Conservation (phyloP, 1,284 basidiomycete genomes). For the Cryptococcus wingfieldii region DNA sequence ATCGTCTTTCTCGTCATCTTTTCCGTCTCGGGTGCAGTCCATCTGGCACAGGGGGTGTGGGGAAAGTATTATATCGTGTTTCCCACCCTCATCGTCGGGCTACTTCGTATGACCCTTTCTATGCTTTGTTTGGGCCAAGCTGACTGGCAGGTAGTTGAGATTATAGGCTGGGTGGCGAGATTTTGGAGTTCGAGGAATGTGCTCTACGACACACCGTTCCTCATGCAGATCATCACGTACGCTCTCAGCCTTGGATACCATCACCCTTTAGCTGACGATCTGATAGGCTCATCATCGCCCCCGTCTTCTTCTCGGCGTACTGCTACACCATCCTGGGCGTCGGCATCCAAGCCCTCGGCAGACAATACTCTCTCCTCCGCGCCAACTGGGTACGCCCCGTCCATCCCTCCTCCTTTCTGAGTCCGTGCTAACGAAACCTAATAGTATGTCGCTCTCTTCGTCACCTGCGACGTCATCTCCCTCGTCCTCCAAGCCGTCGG, state of each 20-base stretch:
- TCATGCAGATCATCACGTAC: conserved; percentile 52
- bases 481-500: conserved; percentile 47
- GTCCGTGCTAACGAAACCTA: conserved; percentile 23
- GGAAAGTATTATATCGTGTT: conserved; percentile 55
- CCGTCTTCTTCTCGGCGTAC: conserved; percentile 44
- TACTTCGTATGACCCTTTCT: neutral
- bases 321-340: conserved; percentile 44
- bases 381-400: conserved; percentile 16
- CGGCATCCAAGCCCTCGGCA: conserved; percentile 37
- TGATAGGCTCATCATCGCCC: conserved; percentile 40
- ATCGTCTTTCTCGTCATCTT: conserved; percentile 32
- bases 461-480: conserved; percentile 42
- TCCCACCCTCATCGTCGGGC: conserved; percentile 54
- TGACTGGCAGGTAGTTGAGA: conserved; percentile 46
- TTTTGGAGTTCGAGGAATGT: conserved; percentile 32
- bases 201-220: conserved; percentile 29
- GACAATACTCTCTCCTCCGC: conserved; percentile 35
- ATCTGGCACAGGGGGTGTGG: conserved; percentile 51
- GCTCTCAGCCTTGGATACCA: conserved; percentile 2
- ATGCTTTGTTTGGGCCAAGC: neutral
- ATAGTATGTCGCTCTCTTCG: conserved; percentile 53
- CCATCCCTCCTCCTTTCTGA: neutral
- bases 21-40: conserved; percentile 43
- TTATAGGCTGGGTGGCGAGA: conserved; percentile 46
- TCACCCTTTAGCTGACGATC: neutral